These are phyloP conservation scores for Boletus tomentosulus DNA, from an alignment of 768 basidiomycete species.

Conservation along the genomic window DNA sequence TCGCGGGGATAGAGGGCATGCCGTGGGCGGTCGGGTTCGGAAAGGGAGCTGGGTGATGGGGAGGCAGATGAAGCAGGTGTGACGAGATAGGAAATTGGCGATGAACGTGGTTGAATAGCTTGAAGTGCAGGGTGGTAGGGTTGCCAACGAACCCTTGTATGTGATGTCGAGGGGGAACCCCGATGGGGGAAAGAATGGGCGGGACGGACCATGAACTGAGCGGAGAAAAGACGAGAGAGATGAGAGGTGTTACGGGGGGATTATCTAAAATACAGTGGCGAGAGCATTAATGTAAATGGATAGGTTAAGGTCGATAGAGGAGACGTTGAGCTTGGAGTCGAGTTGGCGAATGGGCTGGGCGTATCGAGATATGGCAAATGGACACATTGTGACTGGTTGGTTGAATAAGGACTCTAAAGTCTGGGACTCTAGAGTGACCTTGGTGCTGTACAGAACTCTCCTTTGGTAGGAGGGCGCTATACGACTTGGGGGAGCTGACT, in stretches of 20 bases:
- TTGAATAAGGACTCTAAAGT: constrained; percentile 31
- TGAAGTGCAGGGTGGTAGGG: constrained; percentile 56
- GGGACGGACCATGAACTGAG: constrained; percentile 31
- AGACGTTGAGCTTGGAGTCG: constrained; percentile 13
- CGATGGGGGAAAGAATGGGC: constrained; percentile 62
- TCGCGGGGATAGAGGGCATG: constrained; percentile 34
- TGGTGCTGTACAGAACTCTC: constrained; percentile 18
- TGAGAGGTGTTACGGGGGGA: constrained; percentile 9
- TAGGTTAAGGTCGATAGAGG: constrained; percentile 14
- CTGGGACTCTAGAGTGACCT: constrained; percentile 44
- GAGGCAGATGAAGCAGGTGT: constrained; percentile 55
- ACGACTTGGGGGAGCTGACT: background rate
- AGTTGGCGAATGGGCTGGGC: constrained; percentile 18
- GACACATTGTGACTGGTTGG: constrained; percentile 39
- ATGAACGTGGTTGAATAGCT: constrained; percentile 34
- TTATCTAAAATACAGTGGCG: constrained; percentile 36
- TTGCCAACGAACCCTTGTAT: constrained; percentile 75
- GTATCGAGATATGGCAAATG: constrained; percentile 24
- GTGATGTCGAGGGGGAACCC: constrained; percentile 59
- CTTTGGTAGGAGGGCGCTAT: constrained; percentile 21
- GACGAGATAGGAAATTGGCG: constrained; percentile 43
- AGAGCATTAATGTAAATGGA: constrained; percentile 31
- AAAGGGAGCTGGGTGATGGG: constrained; percentile 37
- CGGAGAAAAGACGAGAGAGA: constrained; percentile 1
- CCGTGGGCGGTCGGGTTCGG: constrained; percentile 32